These are phyloP conservation scores for Trichosporon ovoides DNA, from an alignment of 1,284 basidiomycete genomes.

Conservation along the genomic window DNA sequence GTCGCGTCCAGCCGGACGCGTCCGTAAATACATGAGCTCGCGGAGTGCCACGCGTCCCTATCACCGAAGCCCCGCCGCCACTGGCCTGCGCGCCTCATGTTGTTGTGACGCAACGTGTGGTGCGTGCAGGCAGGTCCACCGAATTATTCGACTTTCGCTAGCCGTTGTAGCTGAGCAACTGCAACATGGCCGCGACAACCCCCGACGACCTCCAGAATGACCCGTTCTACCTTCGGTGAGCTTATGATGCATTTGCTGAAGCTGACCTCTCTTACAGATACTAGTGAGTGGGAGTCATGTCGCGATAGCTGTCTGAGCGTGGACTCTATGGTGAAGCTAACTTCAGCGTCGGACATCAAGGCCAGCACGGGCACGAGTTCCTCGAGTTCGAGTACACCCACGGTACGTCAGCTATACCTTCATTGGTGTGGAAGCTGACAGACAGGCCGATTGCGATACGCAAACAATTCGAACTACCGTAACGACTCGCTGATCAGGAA, in stretches of 20 bases:
- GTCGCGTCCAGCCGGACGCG: constrained; percentile 10
- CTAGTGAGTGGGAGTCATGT: constrained; percentile 59
- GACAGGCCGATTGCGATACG: constrained; percentile 78
- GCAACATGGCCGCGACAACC: not conserved
- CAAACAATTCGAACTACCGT: constrained; percentile 98
- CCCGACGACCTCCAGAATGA: constrained; percentile 51
- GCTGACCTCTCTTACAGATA: constrained; percentile 56
- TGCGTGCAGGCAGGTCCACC: not conserved
- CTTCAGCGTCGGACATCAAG: constrained; percentile 82
- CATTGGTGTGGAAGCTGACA: not conserved
- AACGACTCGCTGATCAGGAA: constrained; percentile 96
- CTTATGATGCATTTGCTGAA: constrained; percentile 10
- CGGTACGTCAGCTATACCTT: constrained; percentile 47
- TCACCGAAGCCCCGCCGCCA: constrained; percentile 7
- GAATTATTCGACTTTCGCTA: not conserved
- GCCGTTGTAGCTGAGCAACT: not conserved
- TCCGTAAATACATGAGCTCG: not conserved
- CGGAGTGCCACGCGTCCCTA: constrained; percentile 8
- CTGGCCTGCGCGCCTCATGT: not conserved
- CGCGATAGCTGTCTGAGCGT: not conserved
- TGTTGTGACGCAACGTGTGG: constrained; percentile 4
- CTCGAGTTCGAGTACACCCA: constrained; percentile 97
- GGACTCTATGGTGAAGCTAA: not conserved
- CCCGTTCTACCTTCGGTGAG: constrained; percentile 77
- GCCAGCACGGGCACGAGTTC: constrained; percentile 95